These are phyloP conservation scores for Tilletia indica DNA, from an alignment of 1,284 basidiomycete genomes.

Conservation along the genomic window DNA sequence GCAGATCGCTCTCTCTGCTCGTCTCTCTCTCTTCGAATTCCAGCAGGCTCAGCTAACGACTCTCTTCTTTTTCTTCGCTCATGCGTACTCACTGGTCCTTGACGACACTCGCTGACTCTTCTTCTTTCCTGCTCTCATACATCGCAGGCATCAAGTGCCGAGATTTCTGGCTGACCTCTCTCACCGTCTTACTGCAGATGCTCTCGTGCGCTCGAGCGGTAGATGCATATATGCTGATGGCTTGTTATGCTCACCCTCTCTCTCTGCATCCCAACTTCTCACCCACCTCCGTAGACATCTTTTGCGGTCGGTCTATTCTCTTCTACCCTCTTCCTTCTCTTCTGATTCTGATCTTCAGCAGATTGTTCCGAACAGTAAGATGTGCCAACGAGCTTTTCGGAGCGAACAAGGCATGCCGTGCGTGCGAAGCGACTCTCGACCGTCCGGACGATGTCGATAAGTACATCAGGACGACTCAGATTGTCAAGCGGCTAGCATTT, in stretches of 20 bases:
- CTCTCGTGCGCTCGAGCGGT: not conserved
- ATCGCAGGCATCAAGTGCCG: too few relatives aligned
- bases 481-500: conserved; percentile 6
- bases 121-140: not conserved
- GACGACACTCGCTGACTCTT: too few relatives aligned
- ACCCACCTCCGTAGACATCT: conserved; percentile 27
- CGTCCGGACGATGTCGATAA: conserved; percentile 26
- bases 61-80: not conserved
- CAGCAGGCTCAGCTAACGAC: not conserved
- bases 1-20: not conserved
- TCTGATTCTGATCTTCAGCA: not conserved
- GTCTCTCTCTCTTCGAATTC: not conserved
- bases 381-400: conserved; percentile 36
- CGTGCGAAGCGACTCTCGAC: conserved; percentile 31
- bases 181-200: conserved; percentile 23
- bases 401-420: conserved; percentile 30
- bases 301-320: conserved; percentile 22
- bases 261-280: not conserved
- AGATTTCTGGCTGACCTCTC: not conserved
- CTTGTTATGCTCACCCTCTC: not conserved
- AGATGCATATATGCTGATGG: not conserved
- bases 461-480: not conserved
- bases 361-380: conserved; percentile 12
- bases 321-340: not conserved
- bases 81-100: too few relatives aligned